Evolutionary conservation across 441 rosid genomes (phyloP).

Genomic region (Eruca vesicaria): DNA sequence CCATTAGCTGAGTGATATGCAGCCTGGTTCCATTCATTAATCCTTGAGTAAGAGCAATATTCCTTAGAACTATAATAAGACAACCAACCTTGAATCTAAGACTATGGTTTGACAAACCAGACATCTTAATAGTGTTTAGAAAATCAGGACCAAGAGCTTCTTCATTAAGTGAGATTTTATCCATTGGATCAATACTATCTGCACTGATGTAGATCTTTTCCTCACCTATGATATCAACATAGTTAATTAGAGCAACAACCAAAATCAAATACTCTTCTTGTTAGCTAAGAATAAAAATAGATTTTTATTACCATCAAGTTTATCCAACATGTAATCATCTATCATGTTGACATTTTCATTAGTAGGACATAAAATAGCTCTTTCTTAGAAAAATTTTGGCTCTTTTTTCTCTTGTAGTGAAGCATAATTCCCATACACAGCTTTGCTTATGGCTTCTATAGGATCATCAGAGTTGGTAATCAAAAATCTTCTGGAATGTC

Average conservation of each 20-base stretch:
- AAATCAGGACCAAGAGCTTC: not conserved
- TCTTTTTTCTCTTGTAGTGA: not conserved
- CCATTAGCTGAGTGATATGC: not conserved
- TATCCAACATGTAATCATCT: not conserved
- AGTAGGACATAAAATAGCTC: not conserved
- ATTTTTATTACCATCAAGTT: not conserved
- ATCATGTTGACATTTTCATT: not conserved
- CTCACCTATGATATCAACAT: not conserved
- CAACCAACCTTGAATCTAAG: not conserved
- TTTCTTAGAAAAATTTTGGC: not conserved
- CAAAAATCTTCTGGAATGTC: not conserved
- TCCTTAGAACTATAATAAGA: not conserved
- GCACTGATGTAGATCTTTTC: not conserved
- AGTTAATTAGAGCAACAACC: not conserved
- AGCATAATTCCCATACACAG: not conserved
- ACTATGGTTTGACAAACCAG: not conserved
- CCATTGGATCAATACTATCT: not conserved
- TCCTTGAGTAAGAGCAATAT: not conserved
- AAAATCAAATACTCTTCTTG: not conserved
- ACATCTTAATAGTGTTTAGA: not conserved
- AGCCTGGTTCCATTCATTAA: not conserved
- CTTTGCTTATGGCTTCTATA: not conserved
- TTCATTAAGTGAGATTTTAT: not conserved
- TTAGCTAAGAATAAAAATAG: not conserved
- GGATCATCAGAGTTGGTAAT: not conserved